phyloP scores from a whole-genome alignment of 2,329 filamentous ascomycete genomes.

The Corinectria fuckeliana region DNA sequence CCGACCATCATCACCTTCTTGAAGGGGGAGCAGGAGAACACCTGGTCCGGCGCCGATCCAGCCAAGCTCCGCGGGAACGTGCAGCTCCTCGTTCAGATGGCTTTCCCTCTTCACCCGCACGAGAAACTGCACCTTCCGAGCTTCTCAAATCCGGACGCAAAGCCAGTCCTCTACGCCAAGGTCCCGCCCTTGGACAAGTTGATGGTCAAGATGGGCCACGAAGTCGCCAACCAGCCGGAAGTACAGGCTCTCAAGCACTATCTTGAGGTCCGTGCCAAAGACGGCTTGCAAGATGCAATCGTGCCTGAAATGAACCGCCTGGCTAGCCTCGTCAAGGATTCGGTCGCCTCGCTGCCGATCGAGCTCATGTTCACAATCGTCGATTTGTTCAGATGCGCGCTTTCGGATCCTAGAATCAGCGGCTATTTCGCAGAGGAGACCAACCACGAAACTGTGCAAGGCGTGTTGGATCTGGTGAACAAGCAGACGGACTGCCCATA shows the following conservation, averaged over 20 bases:
- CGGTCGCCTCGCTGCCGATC: slow-evolving; percentile 61
- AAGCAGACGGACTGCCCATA: slow-evolving; percentile 71
- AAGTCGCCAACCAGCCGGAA: slow-evolving; percentile 61
- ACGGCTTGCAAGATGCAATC: slow-evolving; percentile 68
- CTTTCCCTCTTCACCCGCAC: slow-evolving; percentile 79
- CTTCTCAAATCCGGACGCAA: slow-evolving; percentile 67
- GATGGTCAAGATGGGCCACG: slow-evolving; percentile 73
- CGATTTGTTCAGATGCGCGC: slow-evolving; percentile 81
- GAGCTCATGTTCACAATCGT: slow-evolving; percentile 79
- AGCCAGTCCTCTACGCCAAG: slow-evolving; percentile 77
- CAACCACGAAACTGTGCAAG: slow-evolving; percentile 66
- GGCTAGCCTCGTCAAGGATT: slow-evolving; percentile 63
- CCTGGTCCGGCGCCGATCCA: slow-evolving; percentile 81
- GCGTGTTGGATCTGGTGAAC: slow-evolving; percentile 67
- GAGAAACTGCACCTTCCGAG: slow-evolving; percentile 72
- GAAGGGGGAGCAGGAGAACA: slow-evolving; percentile 74
- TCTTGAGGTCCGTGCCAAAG: slow-evolving; percentile 65
- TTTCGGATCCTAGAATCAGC: slow-evolving; percentile 79
- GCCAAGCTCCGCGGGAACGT: slow-evolving; percentile 73
- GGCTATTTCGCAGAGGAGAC: slow-evolving; percentile 83
- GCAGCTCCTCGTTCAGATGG: slow-evolving; percentile 75
- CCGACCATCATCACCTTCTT: slow-evolving; percentile 90
- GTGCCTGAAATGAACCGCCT: slow-evolving; percentile 75
- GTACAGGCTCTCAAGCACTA: slow-evolving; percentile 73
- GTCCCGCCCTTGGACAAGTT: slow-evolving; percentile 84